A percentile compares a stretch with the other conserved stretches of the same genome.
These are phyloP conservation scores for Elaeis guineensis DNA, from an alignment of 176 grass and related monocot genomes.

Conservation along the genomic window DNA sequence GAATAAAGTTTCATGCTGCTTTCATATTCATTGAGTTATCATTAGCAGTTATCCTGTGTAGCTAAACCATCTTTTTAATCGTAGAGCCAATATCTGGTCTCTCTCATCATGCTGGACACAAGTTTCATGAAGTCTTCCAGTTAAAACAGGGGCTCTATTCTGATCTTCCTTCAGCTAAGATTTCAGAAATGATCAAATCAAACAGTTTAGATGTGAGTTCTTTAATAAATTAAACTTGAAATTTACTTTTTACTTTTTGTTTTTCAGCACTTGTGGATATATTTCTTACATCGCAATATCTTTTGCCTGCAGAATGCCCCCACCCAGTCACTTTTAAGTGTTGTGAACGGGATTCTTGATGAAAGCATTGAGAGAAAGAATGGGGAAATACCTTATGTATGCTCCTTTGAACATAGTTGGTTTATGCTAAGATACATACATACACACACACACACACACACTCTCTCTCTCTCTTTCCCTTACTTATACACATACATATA, in stretches of 20 bases:
- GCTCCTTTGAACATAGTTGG: conserved; percentile 60
- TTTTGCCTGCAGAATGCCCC: conserved; percentile 52
- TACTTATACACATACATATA: no score
- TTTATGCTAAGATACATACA: conserved; percentile 33
- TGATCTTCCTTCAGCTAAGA: conserved; percentile 51
- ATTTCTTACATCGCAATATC: conserved; percentile 5
- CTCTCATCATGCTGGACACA: conserved; percentile 41
- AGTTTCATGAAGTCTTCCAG: conserved; percentile 70
- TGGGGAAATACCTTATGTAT: conserved; percentile 75
- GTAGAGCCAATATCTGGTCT: conserved; percentile 34
- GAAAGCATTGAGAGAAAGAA: conserved; percentile 63
- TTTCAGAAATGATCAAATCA: conserved; percentile 66
- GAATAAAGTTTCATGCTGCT: no score
- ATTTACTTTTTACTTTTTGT: background rate
- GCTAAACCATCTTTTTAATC: conserved; percentile 8
- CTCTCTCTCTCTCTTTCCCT: no score
- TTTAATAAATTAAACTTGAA: background rate
- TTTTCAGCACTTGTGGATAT: conserved; percentile 6
- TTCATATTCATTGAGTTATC: no score
- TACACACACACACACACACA: no score
- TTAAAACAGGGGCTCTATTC: conserved; percentile 48
- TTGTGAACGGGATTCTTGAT: conserved; percentile 58
- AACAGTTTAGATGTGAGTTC: conserved; percentile 59
- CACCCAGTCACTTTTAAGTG: conserved; percentile 64
- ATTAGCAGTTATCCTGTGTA: background rate